phyloP scores from a whole-genome alignment of 2,329 filamentous ascomycete genomes.

The Stagonosporopsis rhizophila region DNA sequence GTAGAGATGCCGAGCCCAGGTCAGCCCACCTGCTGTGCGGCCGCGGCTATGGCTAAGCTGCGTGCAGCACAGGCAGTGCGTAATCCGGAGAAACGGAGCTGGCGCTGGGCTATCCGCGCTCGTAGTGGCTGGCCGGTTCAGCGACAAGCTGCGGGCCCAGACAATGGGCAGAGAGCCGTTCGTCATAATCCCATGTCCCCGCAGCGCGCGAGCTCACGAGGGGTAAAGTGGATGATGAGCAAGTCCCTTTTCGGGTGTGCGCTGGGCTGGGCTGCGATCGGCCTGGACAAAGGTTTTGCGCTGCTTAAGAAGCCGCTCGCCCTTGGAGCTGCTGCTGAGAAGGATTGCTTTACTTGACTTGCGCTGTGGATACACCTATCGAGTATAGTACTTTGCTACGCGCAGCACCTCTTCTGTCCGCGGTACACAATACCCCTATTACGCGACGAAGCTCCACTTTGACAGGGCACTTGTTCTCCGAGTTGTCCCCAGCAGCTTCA shows the following conservation, averaged over 20 bases:
- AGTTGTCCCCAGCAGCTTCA: constrained; percentile 33
- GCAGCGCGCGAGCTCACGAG: constrained; percentile 36
- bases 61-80: no score
- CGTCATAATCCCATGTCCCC: constrained; percentile 46
- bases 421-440: constrained; percentile 11
- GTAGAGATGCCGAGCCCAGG: no score
- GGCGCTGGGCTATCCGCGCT: constrained; percentile 24
- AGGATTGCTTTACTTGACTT: not conserved
- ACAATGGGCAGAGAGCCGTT: constrained; percentile 35
- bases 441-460: constrained; percentile 32
- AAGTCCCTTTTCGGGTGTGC: not conserved
- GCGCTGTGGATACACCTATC: not conserved
- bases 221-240: constrained; percentile 21
- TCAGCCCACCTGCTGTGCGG: no score
- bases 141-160: constrained; percentile 35
- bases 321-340: constrained; percentile 15
- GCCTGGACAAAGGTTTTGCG: constrained; percentile 5
- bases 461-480: constrained; percentile 35
- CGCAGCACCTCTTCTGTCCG: constrained; percentile 3
- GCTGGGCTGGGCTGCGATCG: constrained; percentile 15
- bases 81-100: constrained; percentile 39
- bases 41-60: no score
- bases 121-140: constrained; percentile 25
- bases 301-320: constrained; percentile 31
- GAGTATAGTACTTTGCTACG: not conserved